These are phyloP conservation scores for Mycena pura DNA, from an alignment of 768 basidiomycete genomes.

Conservation along the genomic window DNA sequence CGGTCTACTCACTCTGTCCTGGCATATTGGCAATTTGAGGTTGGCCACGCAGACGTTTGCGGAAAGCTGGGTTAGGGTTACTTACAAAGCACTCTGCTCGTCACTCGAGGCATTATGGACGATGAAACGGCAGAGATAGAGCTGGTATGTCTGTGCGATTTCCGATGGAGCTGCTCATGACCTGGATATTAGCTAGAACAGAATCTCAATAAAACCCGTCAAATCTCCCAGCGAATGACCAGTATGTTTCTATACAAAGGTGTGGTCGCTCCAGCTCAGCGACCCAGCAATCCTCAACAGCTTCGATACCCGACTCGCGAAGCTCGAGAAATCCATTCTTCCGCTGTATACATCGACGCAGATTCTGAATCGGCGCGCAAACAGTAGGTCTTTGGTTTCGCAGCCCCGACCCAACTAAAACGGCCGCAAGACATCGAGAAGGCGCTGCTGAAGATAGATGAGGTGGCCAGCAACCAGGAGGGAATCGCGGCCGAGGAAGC, in stretches of 20 bases:
- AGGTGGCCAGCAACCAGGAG: conserved; percentile 76
- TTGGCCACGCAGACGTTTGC: too few relatives aligned
- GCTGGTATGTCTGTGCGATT: too few relatives aligned
- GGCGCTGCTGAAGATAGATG: conserved; percentile 78
- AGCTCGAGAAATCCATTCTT: conserved; percentile 84
- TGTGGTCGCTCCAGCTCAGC: conserved; percentile 36
- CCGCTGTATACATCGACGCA: conserved; percentile 85
- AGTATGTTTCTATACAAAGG: conserved; percentile 51
- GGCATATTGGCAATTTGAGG: too few relatives aligned
- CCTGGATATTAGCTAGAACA: conserved; percentile 88
- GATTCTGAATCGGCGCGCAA: conserved; percentile 70
- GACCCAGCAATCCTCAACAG: conserved; percentile 79
- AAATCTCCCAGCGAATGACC: conserved; percentile 87
- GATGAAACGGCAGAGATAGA: conserved; percentile 64
- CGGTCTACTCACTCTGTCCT: too few relatives aligned
- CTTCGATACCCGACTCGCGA: conserved; percentile 82
- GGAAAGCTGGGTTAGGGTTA: too few relatives aligned
- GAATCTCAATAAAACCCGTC: conserved; percentile 84
- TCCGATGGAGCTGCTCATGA: too few relatives aligned
- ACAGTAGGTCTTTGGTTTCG: conserved; percentile 58
- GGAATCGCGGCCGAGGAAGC: conserved; percentile 81
- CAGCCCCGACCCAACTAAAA: background rate
- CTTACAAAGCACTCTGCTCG: too few relatives aligned
- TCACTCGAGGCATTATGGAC: too few relatives aligned
- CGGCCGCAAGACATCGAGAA: conserved; percentile 84